phyloP scores from a whole-genome alignment of 1,139 yeast species.

The Hansenula lynferdii region DNA sequence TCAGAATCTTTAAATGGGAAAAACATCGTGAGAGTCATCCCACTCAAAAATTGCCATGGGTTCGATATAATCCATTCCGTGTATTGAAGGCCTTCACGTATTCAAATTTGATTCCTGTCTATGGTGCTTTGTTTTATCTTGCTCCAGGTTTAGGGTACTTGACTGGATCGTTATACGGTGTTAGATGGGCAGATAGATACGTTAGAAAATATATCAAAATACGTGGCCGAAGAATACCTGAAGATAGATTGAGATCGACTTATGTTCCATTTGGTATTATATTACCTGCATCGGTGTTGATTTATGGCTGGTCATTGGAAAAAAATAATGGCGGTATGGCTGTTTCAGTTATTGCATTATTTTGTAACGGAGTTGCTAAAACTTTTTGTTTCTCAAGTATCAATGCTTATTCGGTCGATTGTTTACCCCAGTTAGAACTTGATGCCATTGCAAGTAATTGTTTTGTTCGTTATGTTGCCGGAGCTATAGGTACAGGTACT shows the following conservation, averaged over 20 bases:
- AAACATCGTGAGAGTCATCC: constrained; percentile 15
- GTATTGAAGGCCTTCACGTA: constrained; percentile 35
- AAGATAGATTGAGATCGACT: constrained; percentile 42
- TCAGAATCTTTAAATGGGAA: constrained; percentile 25
- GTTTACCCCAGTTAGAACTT: constrained; percentile 46
- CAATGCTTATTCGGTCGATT: constrained; percentile 52
- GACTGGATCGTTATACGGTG: constrained; percentile 45
- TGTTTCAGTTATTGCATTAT: constrained; percentile 44
- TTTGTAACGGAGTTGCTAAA: constrained; percentile 43
- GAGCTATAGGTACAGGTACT: constrained; percentile 48
- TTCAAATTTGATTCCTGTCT: constrained; percentile 40
- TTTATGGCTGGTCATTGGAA: constrained; percentile 53
- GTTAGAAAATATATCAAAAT: constrained; percentile 36
- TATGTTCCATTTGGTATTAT: constrained; percentile 34
- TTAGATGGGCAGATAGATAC: constrained; percentile 41
- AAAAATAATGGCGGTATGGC: constrained; percentile 48
- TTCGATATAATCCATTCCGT: constrained; percentile 39
- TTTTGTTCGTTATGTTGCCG: constrained; percentile 42
- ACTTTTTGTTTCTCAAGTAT: constrained; percentile 44
- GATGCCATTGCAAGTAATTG: constrained; percentile 52
- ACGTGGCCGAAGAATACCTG: constrained; percentile 43
- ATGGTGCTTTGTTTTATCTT: constrained; percentile 45
- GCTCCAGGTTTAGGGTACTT: constrained; percentile 50
- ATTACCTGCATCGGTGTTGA: constrained; percentile 35
- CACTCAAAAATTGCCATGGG: constrained; percentile 33